Conservation (phyloP, 2,329 filamentous ascomycete species). For the Pseudogymnoascus destructans region DNA sequence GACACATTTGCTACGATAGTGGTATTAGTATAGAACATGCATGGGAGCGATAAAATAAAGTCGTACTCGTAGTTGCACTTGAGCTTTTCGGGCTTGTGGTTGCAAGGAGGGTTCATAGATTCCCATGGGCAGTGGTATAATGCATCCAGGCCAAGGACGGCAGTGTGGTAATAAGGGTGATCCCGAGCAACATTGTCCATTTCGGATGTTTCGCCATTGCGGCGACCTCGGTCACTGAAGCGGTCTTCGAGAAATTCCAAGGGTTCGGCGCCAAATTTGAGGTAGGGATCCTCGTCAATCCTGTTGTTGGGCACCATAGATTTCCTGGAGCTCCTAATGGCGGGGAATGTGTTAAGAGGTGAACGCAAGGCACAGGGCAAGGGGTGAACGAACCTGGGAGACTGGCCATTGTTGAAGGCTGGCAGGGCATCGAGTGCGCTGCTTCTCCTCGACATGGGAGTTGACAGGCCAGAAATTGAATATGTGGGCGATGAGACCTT, state of each 20-base stretch:
- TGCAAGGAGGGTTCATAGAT: slow-evolving; percentile 57
- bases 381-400: slow-evolving; percentile 23
- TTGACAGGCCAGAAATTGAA: slow-evolving; percentile 10
- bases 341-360: slow-evolving; percentile 20
- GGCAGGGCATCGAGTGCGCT: slow-evolving; percentile 23
- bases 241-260: slow-evolving; percentile 22
- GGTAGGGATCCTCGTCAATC: slow-evolving; percentile 23
- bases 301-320: slow-evolving; percentile 21
- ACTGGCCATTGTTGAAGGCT: slow-evolving; percentile 20
- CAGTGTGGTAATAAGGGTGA: slow-evolving; percentile 60
- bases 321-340: slow-evolving; percentile 22
- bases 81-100: slow-evolving; percentile 85
- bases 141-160: slow-evolving; percentile 53
- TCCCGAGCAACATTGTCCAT: slow-evolving; percentile 37
- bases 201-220: slow-evolving; percentile 23
- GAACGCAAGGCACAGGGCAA: slow-evolving; percentile 9
- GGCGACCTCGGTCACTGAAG: slow-evolving; percentile 16
- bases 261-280: slow-evolving; percentile 18
- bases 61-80: slow-evolving; percentile 98
- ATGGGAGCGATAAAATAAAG: slow-evolving; percentile 2
- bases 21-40: slow-evolving; percentile 19
- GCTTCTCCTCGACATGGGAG: slow-evolving; percentile 19
- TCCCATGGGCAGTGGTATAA: slow-evolving; percentile 90
- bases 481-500: slow-evolving; percentile 21
- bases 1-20: slow-evolving; percentile 67